A percentile compares a stretch with the other conserved stretches of the same genome.
Evolutionary conservation across 768 basidiomycete species (phyloP).

Genomic region (Kockovaella imperatae): DNA sequence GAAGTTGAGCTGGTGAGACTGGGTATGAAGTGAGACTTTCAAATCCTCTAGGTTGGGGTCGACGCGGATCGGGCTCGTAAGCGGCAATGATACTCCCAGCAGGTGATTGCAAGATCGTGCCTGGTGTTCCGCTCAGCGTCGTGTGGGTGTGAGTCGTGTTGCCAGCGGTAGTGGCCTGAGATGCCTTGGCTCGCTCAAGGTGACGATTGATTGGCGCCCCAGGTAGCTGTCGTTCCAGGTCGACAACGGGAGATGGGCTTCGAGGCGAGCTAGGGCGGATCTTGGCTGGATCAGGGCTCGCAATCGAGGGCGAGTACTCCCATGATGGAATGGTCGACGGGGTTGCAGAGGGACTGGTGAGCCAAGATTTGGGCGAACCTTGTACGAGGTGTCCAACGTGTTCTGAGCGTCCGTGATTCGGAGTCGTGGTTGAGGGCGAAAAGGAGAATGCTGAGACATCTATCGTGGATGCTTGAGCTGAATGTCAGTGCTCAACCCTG

Average conservation of each 20-base stretch:
- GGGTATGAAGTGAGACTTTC: conserved; percentile 26
- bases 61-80: conserved; percentile 33
- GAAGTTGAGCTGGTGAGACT: conserved; percentile 20
- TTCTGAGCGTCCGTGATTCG: neutral
- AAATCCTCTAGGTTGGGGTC: conserved; percentile 25
- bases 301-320: conserved; percentile 13
- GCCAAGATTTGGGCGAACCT: conserved; percentile 17
- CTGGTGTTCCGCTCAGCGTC: conserved; percentile 16
- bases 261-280: conserved; percentile 13
- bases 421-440: neutral
- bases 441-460: conserved; percentile 24
- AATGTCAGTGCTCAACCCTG: neutral
- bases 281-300: conserved; percentile 22
- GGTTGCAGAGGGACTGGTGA: conserved; percentile 22
- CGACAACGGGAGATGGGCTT: neutral
- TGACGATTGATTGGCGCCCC: neutral
- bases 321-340: conserved; percentile 24
- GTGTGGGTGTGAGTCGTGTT: neutral
- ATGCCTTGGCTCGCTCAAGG: neutral
- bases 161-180: neutral
- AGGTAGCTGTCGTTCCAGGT: too few relatives aligned
- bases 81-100: conserved; percentile 27
- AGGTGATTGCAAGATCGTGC: conserved; percentile 12
- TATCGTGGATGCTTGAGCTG: conserved; percentile 23
- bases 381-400: neutral